phyloP scores from a whole-genome alignment of 1,284 basidiomycete genomes.

The Cryptococcus sp. region DNA sequence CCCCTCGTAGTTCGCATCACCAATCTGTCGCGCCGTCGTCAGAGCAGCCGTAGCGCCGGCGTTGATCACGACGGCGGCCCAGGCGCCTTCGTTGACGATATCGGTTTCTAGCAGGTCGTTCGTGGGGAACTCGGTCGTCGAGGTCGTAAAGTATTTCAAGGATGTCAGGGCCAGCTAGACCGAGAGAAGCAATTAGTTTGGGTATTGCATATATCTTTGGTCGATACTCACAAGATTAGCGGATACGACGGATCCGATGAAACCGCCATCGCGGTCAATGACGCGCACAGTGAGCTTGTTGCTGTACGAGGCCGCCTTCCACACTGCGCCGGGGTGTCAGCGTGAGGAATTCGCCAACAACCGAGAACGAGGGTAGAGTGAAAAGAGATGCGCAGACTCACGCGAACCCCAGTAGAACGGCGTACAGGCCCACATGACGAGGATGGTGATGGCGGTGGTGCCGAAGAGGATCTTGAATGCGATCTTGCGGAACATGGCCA shows the following conservation, averaged over 20 bases:
- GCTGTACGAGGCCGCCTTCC: conserved; percentile 48
- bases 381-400: conserved; percentile 17
- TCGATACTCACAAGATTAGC: conserved; percentile 24
- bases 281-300: conserved; percentile 56
- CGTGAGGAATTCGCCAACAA: neutral
- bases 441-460: conserved; percentile 32
- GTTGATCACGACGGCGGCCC: conserved; percentile 49
- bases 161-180: conserved; percentile 25
- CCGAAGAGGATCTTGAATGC: conserved; percentile 41
- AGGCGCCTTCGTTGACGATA: conserved; percentile 48
- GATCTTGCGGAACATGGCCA: conserved; percentile 36
- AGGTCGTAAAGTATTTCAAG: conserved; percentile 41
- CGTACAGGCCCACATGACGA: conserved; percentile 49
- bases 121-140: conserved; percentile 36
- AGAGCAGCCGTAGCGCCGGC: conserved; percentile 36
- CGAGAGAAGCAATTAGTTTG: neutral
- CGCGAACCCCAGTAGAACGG: conserved; percentile 58
- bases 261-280: conserved; percentile 57
- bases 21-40: conserved; percentile 34
- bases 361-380: neutral
- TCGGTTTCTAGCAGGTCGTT: conserved; percentile 30
- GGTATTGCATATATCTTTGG: neutral
- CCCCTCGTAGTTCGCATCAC: conserved; percentile 40
- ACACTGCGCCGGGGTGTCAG: conserved; percentile 33
- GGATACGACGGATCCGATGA: conserved; percentile 52